These are phyloP conservation scores for Amphichorda felina DNA, from an alignment of 2,329 filamentous ascomycete genomes.

Conservation along the genomic window DNA sequence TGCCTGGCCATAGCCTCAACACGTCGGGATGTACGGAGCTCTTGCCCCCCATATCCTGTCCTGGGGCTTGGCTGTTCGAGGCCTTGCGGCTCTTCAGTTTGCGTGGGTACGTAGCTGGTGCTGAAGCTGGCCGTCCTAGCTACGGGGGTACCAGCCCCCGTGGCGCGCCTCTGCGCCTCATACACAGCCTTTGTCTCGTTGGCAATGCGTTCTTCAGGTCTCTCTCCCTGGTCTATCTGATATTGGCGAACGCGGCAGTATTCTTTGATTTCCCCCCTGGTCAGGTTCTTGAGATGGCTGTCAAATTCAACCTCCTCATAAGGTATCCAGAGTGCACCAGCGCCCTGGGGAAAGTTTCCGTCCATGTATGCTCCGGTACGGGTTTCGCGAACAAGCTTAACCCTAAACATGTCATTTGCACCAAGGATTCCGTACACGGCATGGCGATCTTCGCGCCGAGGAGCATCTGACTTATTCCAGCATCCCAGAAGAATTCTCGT, in stretches of 20 bases:
- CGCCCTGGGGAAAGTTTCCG: constrained; percentile 48
- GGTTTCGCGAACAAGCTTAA: constrained; percentile 48
- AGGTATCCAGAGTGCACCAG: constrained; percentile 49
- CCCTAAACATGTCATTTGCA: constrained; percentile 52
- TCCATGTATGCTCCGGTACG: constrained; percentile 45
- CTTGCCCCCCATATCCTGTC: constrained; percentile 14
- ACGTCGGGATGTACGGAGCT: constrained; percentile 31
- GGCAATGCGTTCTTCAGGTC: constrained; percentile 27
- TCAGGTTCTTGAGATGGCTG: constrained; percentile 37
- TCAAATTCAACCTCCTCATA: constrained; percentile 52
- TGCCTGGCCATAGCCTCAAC: constrained; percentile 15
- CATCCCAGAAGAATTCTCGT: constrained; percentile 47
- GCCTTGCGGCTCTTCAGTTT: constrained; percentile 9
- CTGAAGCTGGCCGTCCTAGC: background rate
- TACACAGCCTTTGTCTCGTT: constrained; percentile 41
- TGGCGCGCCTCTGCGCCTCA: constrained; percentile 32
- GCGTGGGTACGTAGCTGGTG: constrained; percentile 1
- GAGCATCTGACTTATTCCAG: constrained; percentile 43
- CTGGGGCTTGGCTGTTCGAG: constrained; percentile 1
- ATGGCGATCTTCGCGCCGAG: constrained; percentile 37
- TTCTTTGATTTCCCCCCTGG: constrained; percentile 47
- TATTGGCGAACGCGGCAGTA: constrained; percentile 49
- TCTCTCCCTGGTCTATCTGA: constrained; percentile 43
- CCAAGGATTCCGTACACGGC: constrained; percentile 52
- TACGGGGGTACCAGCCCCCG: constrained; percentile 6